A percentile compares a stretch with the other conserved stretches of the same genome.
These are phyloP conservation scores for Penicillium freii DNA, from an alignment of 2,329 filamentous ascomycete genomes.

Conservation along the genomic window DNA sequence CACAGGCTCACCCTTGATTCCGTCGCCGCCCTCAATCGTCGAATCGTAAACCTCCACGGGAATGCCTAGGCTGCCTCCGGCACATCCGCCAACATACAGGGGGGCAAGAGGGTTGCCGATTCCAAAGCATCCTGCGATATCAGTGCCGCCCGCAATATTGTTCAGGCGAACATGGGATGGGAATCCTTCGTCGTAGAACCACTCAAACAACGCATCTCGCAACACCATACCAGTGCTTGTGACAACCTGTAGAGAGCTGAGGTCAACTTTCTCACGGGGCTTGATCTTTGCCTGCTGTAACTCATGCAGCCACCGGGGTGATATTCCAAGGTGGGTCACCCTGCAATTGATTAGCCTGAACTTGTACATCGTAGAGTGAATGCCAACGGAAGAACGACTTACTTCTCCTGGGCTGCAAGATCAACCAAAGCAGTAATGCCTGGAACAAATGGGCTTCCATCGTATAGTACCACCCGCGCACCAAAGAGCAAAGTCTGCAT, in stretches of 20 bases:
- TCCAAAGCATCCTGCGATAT: constrained; percentile 31
- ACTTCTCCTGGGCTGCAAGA: constrained; percentile 55
- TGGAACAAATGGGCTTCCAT: constrained; percentile 76
- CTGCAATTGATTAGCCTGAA: constrained; percentile 53
- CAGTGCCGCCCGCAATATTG: constrained; percentile 35
- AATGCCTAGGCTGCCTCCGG: constrained; percentile 52
- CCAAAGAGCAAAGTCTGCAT: constrained; percentile 61
- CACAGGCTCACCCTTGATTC: constrained; percentile 50
- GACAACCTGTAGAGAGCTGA: constrained; percentile 61
- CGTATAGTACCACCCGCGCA: constrained; percentile 67
- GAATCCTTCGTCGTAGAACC: constrained; percentile 74
- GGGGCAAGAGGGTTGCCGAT: constrained; percentile 65
- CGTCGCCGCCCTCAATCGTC: constrained; percentile 23
- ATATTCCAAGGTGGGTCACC: constrained; percentile 72
- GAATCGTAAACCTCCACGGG: constrained; percentile 61
- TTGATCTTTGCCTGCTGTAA: constrained; percentile 62
- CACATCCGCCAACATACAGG: constrained; percentile 58
- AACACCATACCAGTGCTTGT: constrained; percentile 80
- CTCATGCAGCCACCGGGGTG: constrained; percentile 74
- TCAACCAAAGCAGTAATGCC: constrained; percentile 53
- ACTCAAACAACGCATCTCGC: constrained; percentile 72
- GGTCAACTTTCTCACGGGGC: constrained; percentile 62
- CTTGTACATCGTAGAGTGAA: background rate
- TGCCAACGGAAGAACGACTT: background rate
- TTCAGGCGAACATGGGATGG: constrained; percentile 62